Percentiles rank a stretch among this genome's conserved stretches.
phyloP scores from a whole-genome alignment of 208 protist genomes.

The Trypanosoma caninum region DNA sequence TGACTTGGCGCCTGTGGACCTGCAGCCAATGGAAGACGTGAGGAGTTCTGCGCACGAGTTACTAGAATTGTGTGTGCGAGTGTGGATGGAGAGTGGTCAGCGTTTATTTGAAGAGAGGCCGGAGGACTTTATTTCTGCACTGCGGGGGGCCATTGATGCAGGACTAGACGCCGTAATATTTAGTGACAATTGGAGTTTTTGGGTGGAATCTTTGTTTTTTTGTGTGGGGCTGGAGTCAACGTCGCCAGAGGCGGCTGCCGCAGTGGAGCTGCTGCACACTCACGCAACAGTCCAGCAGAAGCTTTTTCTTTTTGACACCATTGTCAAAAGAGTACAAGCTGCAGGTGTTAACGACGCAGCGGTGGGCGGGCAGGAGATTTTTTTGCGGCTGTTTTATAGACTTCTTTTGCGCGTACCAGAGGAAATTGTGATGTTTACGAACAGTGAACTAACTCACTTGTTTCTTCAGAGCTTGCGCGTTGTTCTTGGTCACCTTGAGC shows the following conservation, averaged over 20 bases:
- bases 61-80: constrained; percentile 2
- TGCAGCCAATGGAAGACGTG: too few species aligned
- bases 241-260: neutral
- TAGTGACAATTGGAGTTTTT: constrained; percentile 15
- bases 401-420: constrained; percentile 8
- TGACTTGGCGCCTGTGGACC: neutral
- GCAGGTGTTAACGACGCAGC: neutral
- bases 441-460: constrained; percentile 14
- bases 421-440: constrained; percentile 3
- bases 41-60: constrained; percentile 3
- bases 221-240: constrained; percentile 9
- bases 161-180: constrained; percentile 2
- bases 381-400: constrained; percentile 14
- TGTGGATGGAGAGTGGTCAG: constrained; percentile 3
- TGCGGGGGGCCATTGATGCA: constrained; percentile 13
- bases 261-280: constrained; percentile 5
- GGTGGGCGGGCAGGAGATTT: neutral
- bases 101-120: constrained; percentile 26
- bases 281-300: neutral
- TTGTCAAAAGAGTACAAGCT: neutral
- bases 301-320: constrained; percentile 9
- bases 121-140: constrained; percentile 26
- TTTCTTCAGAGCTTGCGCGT: constrained; percentile 13
- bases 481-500: constrained; percentile 24
- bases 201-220: neutral